Evolutionary conservation across 2,329 filamentous ascomycete genomes (phyloP).

Genomic region (Ascochyta fabae): DNA sequence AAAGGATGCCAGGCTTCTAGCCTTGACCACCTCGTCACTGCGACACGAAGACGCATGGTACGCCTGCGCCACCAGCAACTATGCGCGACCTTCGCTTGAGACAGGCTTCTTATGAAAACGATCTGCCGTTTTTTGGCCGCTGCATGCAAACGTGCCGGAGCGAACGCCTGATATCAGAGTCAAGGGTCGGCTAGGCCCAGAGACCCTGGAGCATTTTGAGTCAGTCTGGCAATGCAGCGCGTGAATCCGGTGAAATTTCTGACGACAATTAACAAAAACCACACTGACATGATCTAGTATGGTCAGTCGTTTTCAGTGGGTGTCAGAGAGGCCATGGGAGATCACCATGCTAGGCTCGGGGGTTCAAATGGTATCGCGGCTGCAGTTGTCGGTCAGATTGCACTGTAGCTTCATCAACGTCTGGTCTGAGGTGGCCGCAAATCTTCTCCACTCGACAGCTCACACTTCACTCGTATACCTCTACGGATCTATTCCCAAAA

Average conservation of each 20-base stretch:
- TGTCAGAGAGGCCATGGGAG: too few species aligned
- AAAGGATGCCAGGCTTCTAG: not conserved
- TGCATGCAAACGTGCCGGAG: slow-evolving; percentile 1
- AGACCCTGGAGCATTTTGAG: not conserved
- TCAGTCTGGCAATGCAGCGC: slow-evolving; percentile 1
- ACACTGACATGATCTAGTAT: too few species aligned
- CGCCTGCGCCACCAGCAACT: not conserved
- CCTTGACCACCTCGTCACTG: not conserved
- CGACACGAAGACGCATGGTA: not conserved
- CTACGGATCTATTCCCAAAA: not conserved
- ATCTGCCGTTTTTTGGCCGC: not conserved
- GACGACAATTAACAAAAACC: too few species aligned
- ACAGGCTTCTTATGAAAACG: slow-evolving; percentile 7
- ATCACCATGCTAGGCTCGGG: too few species aligned
- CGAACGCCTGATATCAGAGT: not conserved
- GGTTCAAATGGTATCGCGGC: not conserved
- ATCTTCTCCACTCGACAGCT: not conserved
- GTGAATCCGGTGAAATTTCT: not conserved
- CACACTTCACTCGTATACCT: not conserved
- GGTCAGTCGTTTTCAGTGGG: too few species aligned
- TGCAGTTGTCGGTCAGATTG: not conserved
- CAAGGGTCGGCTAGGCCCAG: not conserved
- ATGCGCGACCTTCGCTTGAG: not conserved
- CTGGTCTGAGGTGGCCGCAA: not conserved
- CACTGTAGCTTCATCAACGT: not conserved